A percentile compares a stretch with the other conserved stretches of the same genome.
These are phyloP conservation scores for Tardiomyces blankii DNA, from an alignment of 1,139 yeast species.

Conservation along the genomic window DNA sequence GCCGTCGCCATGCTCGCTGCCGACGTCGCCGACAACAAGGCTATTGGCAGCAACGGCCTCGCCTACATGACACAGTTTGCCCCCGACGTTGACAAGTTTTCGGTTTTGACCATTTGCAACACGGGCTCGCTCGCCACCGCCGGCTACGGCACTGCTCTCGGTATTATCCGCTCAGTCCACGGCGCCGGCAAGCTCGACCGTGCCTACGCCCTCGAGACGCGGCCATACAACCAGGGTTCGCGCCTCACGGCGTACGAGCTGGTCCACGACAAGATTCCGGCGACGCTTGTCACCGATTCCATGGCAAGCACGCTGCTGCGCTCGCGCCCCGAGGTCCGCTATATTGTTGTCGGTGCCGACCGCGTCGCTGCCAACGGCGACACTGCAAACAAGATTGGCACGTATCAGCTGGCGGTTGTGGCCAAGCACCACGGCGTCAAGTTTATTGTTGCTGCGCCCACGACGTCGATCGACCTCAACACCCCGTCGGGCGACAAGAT, in stretches of 20 bases:
- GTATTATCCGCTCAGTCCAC: constrained; percentile 66
- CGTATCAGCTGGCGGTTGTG: constrained; percentile 74
- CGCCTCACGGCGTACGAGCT: constrained; percentile 86
- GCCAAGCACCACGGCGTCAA: constrained; percentile 47
- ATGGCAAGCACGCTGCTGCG: constrained; percentile 74
- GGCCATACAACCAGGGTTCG: constrained; percentile 97
- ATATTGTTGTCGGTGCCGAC: constrained; percentile 97
- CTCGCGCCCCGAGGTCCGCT: constrained; percentile 48
- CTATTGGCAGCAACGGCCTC: constrained; percentile 75
- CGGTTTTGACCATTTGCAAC: constrained; percentile 65
- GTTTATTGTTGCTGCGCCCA: constrained; percentile 92
- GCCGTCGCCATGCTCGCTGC: constrained; percentile 55
- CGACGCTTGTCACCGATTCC: constrained; percentile 80
- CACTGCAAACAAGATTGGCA: constrained; percentile 96
- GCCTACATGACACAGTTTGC: constrained; percentile 40
- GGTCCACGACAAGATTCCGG: constrained; percentile 74
- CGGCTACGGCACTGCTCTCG: constrained; percentile 95
- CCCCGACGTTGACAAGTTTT: constrained; percentile 28
- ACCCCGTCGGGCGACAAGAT: constrained; percentile 63
- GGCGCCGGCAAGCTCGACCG: constrained; percentile 39
- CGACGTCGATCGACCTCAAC: constrained; percentile 69
- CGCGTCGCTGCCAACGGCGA: constrained; percentile 83
- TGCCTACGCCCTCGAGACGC: constrained; percentile 83
- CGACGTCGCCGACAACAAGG: constrained; percentile 64
- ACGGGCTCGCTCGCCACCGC: constrained; percentile 81